Evolutionary conservation across 352 stramenopile genomes (phyloP), one percentile per base, ranked within the genome.

Genomic region (Phytophthora sansomeana): DNA sequence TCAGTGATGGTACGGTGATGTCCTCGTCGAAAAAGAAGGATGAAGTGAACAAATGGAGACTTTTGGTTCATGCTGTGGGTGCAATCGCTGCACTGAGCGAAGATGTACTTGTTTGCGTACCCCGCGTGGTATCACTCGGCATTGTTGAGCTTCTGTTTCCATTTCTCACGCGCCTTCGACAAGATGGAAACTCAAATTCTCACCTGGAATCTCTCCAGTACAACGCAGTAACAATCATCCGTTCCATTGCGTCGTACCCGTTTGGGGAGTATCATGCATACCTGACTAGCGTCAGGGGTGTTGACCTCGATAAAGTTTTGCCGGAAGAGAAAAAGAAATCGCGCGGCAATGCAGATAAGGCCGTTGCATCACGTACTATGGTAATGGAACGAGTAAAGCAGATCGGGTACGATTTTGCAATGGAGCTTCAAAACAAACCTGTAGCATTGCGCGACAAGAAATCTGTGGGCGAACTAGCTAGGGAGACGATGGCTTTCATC

Each of bases 71-170:
- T 52, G 58, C 83, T 6, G 36, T 87, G 9, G 63, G 73, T 3
- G 84, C 74, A 1, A 85, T 92, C 28, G 81, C 81, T 26, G 77
- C 80, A 5, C 41, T 92, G 36, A 85, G 80, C 16, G 72, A 89
- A 69, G 80, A 92, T 35, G 72, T 91, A 6, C 59, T 92, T 3
- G 75, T 89, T 14, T 87, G 74, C 16, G 78, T 91, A 3, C 84
- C 84, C 4, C 74, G 66, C 19, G 57, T 92, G 0, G 79, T 86
- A 0, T 36, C 69, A 19, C 56, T 89, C 13, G 69, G 75, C 5
- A 68, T 91, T 14, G 32, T 91, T 7, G 50, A 51, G 7, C 50
- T 79, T 6, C n/a, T 92, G 10, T 53, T 62, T 8, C 72, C 76
- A 3, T 75, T 89, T 48, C 49, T 78, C 21, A 32, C 39, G 41